Evolutionary conservation across 1,284 basidiomycete genomes (phyloP).

Genomic region (Fereydounia khargensis): DNA sequence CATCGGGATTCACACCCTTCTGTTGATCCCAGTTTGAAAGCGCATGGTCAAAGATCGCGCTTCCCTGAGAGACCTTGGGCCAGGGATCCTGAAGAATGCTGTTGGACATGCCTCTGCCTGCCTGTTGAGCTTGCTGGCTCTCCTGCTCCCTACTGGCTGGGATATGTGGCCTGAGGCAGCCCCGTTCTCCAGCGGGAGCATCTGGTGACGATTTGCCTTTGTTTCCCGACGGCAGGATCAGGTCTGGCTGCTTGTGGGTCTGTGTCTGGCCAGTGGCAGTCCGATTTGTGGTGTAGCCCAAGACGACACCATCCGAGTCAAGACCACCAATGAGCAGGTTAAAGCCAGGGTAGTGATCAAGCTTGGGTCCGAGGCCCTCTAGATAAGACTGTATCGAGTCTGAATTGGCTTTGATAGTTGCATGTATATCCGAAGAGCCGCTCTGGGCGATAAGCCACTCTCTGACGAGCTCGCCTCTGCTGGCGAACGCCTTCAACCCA

Average conservation of each 20-base stretch:
- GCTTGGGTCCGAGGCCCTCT: not conserved
- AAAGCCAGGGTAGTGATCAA: slow-evolving; percentile 36
- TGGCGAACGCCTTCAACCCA: slow-evolving; percentile 16
- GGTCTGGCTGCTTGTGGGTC: not conserved
- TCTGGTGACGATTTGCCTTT: no score
- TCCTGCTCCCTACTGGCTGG: no score
- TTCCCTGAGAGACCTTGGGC: slow-evolving; percentile 13
- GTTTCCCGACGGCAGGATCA: not conserved
- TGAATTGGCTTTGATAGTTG: no score
- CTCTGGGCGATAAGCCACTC: slow-evolving; percentile 18
- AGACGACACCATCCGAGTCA: not conserved
- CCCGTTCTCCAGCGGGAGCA: no score
- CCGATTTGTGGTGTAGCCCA: slow-evolving; percentile 27
- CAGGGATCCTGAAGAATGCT: slow-evolving; percentile 18
- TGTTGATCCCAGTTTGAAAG: no score
- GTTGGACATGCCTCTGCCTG: slow-evolving; percentile 31
- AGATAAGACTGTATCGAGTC: slow-evolving; percentile 16
- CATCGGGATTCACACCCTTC: no score
- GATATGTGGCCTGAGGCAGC: no score
- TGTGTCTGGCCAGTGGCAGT: slow-evolving; percentile 7
- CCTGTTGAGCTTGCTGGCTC: no score
- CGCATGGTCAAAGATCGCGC: not conserved
- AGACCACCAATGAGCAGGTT: slow-evolving; percentile 32
- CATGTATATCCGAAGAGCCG: no score
- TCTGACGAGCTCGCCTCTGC: slow-evolving; percentile 26